These are phyloP conservation scores for Quercus parvula DNA, from an alignment of 306 rosid genomes.

Conservation along the genomic window DNA sequence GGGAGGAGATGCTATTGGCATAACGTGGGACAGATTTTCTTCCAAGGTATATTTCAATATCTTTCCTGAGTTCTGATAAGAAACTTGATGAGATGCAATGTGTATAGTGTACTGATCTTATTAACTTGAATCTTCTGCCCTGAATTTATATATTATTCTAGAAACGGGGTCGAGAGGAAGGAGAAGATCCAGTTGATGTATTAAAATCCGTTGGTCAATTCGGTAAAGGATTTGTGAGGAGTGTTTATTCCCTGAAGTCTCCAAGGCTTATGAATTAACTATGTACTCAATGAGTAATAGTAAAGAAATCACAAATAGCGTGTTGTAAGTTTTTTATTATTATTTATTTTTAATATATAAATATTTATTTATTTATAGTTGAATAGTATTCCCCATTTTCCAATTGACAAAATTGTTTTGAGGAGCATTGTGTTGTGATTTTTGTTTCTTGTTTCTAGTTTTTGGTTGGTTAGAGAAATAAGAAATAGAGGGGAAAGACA, in stretches of 20 bases:
- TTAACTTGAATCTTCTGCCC: conserved; percentile 3
- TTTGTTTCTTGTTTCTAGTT: neutral
- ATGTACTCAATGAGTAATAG: neutral
- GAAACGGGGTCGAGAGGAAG: conserved; percentile 69
- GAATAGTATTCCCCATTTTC: neutral
- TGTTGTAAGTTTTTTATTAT: conserved; percentile 7
- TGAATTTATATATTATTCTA: conserved; percentile 14
- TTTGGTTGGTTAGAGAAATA: neutral
- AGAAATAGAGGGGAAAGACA: neutral
- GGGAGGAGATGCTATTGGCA: conserved; percentile 92
- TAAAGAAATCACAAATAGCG: neutral
- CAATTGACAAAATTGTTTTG: neutral
- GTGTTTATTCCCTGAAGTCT: conserved; percentile 40
- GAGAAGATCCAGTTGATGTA: conserved; percentile 34
- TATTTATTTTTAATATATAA: no score
- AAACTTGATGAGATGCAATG: neutral
- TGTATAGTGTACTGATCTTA: neutral
- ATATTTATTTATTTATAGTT: conserved; percentile 10
- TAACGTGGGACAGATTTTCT: conserved; percentile 62
- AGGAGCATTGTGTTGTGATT: neutral
- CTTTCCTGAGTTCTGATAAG: neutral
- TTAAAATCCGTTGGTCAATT: conserved; percentile 41
- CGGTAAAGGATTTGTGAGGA: conserved; percentile 49
- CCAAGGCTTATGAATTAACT: conserved; percentile 26
- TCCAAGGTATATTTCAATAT: conserved; percentile 56